These are phyloP conservation scores for Geranium incanum DNA, from an alignment of 441 rosid genomes.

Conservation along the genomic window DNA sequence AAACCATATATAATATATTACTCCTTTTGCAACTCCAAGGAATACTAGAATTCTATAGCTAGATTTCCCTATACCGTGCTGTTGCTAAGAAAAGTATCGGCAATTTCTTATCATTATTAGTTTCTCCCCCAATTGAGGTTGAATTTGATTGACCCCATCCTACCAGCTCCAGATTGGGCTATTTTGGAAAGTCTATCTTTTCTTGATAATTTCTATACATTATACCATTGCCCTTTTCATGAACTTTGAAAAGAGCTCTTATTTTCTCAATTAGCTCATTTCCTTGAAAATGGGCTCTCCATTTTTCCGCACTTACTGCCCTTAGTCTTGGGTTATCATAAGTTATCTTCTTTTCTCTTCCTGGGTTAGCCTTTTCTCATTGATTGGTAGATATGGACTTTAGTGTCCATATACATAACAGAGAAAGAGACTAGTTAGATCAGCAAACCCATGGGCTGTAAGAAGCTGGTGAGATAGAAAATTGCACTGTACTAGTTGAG, in stretches of 20 bases:
- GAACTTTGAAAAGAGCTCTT: neutral
- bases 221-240: neutral
- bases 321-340: neutral
- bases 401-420: neutral
- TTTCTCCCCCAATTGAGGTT: neutral
- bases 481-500: neutral
- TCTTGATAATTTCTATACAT: neutral
- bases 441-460: neutral
- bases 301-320: neutral
- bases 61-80: neutral
- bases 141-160: neutral
- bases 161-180: neutral
- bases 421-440: conserved; percentile 4
- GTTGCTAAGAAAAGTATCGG: neutral
- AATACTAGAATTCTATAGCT: neutral
- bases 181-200: neutral
- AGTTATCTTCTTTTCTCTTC: neutral
- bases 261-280: neutral
- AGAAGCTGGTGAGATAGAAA: neutral
- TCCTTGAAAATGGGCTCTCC: neutral
- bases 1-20: neutral
- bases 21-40: neutral
- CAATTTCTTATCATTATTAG: neutral
- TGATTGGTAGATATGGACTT: neutral
- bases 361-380: neutral